Evolutionary conservation across 2,329 filamentous ascomycete species (phyloP).

Genomic region (Pestalotiopsis sp.): DNA sequence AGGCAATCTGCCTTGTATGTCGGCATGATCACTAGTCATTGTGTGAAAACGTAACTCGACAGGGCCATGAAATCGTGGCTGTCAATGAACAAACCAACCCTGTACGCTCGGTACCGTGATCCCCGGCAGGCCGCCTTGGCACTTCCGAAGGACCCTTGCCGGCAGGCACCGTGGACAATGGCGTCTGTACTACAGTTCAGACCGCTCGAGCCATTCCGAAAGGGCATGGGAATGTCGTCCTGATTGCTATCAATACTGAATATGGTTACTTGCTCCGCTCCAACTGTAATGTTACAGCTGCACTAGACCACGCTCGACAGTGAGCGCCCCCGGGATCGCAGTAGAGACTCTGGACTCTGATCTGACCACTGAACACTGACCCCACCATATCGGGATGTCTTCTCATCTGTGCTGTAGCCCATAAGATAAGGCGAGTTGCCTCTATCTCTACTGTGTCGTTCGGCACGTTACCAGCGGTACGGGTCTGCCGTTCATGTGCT

Average conservation of each 20-base stretch:
- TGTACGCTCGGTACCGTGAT: not conserved
- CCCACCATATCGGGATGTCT: not conserved
- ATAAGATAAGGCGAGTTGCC: not conserved
- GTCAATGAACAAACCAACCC: not conserved
- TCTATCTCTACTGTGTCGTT: not conserved
- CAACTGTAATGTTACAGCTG: not conserved
- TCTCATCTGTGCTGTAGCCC: not conserved
- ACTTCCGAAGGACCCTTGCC: not conserved
- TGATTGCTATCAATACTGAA: not conserved
- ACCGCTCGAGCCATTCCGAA: not conserved
- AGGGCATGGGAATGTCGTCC: not conserved
- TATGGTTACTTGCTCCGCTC: not conserved
- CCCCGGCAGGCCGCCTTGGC: constrained; percentile 1
- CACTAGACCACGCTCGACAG: not conserved
- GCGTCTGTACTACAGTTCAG: not conserved
- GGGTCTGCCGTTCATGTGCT: not conserved
- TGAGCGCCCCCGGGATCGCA: not conserved
- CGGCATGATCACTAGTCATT: not conserved
- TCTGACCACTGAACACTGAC: not conserved
- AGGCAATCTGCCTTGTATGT: not conserved
- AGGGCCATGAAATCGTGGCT: not conserved
- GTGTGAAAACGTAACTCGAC: not conserved
- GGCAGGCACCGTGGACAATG: not conserved
- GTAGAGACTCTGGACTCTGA: not conserved
- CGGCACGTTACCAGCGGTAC: constrained; percentile 1